These are phyloP conservation scores for Heliamphora pulchella DNA, from an alignment of 179 eudicot genomes.

Conservation along the genomic window DNA sequence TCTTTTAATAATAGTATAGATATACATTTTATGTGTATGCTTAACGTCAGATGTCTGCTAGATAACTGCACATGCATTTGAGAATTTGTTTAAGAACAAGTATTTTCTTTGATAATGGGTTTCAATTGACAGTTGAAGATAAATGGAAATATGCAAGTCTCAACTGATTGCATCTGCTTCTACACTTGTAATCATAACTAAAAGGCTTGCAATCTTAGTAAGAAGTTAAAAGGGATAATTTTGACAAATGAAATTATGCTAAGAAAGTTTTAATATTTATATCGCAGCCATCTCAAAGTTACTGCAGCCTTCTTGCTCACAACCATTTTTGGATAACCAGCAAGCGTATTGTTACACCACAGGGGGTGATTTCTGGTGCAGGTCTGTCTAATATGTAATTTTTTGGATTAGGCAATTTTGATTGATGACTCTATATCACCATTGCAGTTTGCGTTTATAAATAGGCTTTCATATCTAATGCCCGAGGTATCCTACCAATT, in stretches of 20 bases:
- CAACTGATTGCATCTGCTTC: background rate
- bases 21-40: too few species aligned
- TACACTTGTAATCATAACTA: background rate
- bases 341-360: conserved; percentile 79
- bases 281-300: conserved; percentile 40
- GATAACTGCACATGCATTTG: background rate
- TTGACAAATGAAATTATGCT: too few species aligned
- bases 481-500: background rate
- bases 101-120: background rate
- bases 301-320: conserved; percentile 63
- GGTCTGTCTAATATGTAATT: conserved; percentile 31
- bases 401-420: background rate
- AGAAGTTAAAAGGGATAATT: too few species aligned
- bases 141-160: too few species aligned
- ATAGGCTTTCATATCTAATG: background rate
- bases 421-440: background rate
- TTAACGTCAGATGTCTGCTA: too few species aligned
- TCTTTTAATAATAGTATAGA: too few species aligned
- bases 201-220: too few species aligned
- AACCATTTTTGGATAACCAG: conserved; percentile 83
- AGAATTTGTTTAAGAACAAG: background rate
- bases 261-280: conserved; percentile 10
- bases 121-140: background rate
- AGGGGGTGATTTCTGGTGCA: conserved; percentile 77
- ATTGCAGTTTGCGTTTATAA: too few species aligned